These are phyloP conservation scores for Termitomyces sp. DNA, from an alignment of 768 basidiomycete species.

Conservation along the genomic window DNA sequence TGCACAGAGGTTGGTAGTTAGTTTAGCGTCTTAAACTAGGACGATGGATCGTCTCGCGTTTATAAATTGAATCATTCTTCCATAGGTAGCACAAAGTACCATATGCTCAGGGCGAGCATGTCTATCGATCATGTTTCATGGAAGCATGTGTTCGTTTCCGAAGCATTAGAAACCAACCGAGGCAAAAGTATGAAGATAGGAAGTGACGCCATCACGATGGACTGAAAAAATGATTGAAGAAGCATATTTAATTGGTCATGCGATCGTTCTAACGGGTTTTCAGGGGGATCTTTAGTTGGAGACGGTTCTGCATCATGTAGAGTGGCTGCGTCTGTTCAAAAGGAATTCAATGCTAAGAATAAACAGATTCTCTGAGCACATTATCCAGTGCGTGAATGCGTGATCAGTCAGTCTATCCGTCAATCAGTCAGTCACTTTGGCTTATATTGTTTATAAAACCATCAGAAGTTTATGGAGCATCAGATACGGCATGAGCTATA, in stretches of 20 bases:
- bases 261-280: not conserved
- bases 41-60: not conserved
- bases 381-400: not conserved
- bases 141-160: not conserved
- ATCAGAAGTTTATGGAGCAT: not conserved
- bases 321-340: not conserved
- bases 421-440: not conserved
- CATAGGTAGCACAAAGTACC: not conserved
- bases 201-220: not conserved
- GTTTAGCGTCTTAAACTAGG: too few relatives aligned
- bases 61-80: not conserved
- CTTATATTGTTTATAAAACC: not conserved
- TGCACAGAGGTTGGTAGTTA: too few relatives aligned
- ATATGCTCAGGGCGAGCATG: not conserved
- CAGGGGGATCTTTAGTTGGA: not conserved
- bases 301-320: not conserved
- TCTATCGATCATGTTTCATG: not conserved
- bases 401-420: not conserved
- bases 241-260: not conserved
- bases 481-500: not conserved
- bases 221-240: not conserved
- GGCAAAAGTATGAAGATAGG: not conserved
- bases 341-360: not conserved
- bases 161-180: not conserved
- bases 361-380: not conserved